Percentiles rank a stretch among this genome's conserved stretches.
Conservation (phyloP, 2,329 filamentous ascomycete species). For the Phyllosticta paracitricarpa region DNA sequence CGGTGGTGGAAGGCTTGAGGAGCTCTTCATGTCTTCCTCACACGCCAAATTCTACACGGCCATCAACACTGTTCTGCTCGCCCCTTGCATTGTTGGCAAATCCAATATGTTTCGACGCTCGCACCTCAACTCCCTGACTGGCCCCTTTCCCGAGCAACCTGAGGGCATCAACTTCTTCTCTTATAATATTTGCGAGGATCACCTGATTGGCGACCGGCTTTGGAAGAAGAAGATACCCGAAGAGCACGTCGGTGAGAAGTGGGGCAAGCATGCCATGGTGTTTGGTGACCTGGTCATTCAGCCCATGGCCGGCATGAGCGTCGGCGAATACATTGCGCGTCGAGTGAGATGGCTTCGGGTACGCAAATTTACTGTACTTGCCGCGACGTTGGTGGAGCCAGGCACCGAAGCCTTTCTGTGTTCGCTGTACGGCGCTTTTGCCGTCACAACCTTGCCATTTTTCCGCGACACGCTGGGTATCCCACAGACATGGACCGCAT, state of each 20-base stretch:
- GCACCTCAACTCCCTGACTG: constrained; percentile 67
- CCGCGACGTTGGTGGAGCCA: constrained; percentile 84
- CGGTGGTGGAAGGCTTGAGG: constrained; percentile 74
- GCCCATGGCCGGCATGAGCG: constrained; percentile 72
- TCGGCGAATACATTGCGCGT: constrained; percentile 66
- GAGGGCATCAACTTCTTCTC: constrained; percentile 88
- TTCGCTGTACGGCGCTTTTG: constrained; percentile 69
- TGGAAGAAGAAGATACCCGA: constrained; percentile 57
- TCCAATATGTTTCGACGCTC: constrained; percentile 97
- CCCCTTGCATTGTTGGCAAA: constrained; percentile 91
- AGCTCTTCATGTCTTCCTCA: constrained; percentile 85
- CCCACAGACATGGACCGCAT: constrained; percentile 57
- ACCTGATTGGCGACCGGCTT: constrained; percentile 83
- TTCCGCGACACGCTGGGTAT: constrained; percentile 45
- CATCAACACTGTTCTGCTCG: constrained; percentile 85
- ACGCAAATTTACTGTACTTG: constrained; percentile 83
- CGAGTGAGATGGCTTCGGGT: constrained; percentile 86
- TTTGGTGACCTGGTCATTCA: constrained; percentile 84
- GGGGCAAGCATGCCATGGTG: constrained; percentile 71
- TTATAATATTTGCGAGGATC: constrained; percentile 94
- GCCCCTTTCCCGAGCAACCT: constrained; percentile 39
- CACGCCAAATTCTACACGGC: constrained; percentile 97
- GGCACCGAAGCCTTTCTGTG: constrained; percentile 84
- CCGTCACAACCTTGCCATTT: constrained; percentile 61
- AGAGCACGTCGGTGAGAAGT: constrained; percentile 28